phyloP scores from a whole-genome alignment of 208 protist species.

The Crithidia sp. region DNA sequence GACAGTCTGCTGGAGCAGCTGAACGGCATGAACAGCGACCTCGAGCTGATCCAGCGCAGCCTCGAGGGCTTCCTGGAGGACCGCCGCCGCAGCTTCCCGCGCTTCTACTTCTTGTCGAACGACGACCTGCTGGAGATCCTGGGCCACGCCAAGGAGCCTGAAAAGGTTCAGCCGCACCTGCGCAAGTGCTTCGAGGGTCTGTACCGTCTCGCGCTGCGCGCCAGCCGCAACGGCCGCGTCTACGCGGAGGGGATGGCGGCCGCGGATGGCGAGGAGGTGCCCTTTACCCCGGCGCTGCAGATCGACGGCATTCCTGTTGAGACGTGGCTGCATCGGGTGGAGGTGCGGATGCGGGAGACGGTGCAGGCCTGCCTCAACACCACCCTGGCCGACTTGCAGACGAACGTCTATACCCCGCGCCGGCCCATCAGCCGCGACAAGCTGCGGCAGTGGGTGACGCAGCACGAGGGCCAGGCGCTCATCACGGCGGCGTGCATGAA shows the following conservation, averaged over 20 bases:
- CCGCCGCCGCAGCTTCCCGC: conserved; percentile 95
- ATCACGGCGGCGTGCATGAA: conserved; percentile 97
- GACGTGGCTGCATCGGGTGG: conserved; percentile 92
- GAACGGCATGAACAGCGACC: conserved; percentile 92
- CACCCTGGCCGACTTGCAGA: conserved; percentile 81
- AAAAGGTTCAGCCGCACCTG: conserved; percentile 96
- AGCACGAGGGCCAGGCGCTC: conserved; percentile 94
- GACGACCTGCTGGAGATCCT: conserved; percentile 98
- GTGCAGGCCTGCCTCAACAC: conserved; percentile 85
- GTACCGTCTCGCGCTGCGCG: conserved; percentile 87
- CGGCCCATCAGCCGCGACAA: conserved; percentile 77
- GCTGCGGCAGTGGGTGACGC: conserved; percentile 89
- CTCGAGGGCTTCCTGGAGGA: conserved; percentile 97
- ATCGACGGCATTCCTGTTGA: conserved; percentile 94
- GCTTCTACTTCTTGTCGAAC: conserved; percentile 99
- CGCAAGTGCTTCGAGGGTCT: conserved; percentile 98
- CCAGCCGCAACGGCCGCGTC: conserved; percentile 65
- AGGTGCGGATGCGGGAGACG: conserved; percentile 93
- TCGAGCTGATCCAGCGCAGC: conserved; percentile 98
- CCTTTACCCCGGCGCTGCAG: conserved; percentile 85
- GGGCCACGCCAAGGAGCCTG: conserved; percentile 96
- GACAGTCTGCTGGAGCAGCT: conserved; percentile 94
- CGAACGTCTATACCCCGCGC: conserved; percentile 81
- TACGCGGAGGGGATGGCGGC: conserved; percentile 87
- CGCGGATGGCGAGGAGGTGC: conserved; percentile 94